Percentiles rank a stretch among this genome's conserved stretches.
These are phyloP conservation scores for Cystobasidium onofrii DNA, from an alignment of 768 basidiomycete species.

Conservation along the genomic window DNA sequence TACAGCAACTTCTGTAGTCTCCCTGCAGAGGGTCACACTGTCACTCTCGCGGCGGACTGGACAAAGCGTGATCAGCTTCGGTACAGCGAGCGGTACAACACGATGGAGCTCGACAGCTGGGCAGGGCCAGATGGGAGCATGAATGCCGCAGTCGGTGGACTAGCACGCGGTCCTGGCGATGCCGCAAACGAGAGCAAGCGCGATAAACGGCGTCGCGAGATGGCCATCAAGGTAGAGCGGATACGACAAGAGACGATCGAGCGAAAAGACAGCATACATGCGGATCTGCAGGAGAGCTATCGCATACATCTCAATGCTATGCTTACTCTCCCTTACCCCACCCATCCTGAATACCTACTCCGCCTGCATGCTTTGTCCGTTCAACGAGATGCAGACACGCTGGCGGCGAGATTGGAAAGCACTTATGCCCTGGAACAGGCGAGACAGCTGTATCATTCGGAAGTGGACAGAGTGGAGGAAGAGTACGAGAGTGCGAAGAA, in stretches of 20 bases:
- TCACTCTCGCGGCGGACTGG: too few relatives aligned
- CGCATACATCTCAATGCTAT: conserved; percentile 25
- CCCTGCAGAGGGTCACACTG: neutral
- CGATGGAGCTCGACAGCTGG: conserved; percentile 15
- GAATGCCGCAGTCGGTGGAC: neutral
- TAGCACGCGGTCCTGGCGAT: neutral
- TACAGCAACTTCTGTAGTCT: neutral
- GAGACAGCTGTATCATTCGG: conserved; percentile 46
- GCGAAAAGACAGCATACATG: conserved; percentile 42
- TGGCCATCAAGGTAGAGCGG: conserved; percentile 48
- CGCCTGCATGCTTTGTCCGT: conserved; percentile 40
- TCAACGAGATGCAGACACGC: conserved; percentile 47
- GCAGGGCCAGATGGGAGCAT: neutral
- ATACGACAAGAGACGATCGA: conserved; percentile 47
- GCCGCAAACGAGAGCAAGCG: conserved; percentile 42
- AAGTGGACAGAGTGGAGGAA: conserved; percentile 48
- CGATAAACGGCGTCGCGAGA: conserved; percentile 48
- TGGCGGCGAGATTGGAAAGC: conserved; percentile 45
- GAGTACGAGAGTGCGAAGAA: conserved; percentile 48
- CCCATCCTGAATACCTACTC: conserved; percentile 32
- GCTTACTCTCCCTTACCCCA: conserved; percentile 11
- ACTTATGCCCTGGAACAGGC: conserved; percentile 46
- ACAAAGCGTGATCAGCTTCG: neutral
- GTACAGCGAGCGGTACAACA: too few relatives aligned
- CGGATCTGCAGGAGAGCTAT: conserved; percentile 10